Evolutionary conservation across 257 asterid species (phyloP).

Genomic region (Parsonsia alboflavescens): DNA sequence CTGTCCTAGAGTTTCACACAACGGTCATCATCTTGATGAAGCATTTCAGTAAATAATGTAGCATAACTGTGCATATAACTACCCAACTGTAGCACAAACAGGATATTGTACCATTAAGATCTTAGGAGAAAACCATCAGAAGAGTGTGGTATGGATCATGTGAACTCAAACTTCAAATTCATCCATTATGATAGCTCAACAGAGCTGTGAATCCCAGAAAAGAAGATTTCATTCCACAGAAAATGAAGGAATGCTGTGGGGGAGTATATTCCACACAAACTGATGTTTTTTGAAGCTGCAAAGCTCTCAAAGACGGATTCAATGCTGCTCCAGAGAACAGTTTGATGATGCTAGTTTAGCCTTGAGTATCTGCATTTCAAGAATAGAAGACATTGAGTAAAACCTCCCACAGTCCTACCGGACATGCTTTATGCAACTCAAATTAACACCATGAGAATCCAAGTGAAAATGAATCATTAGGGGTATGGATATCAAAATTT

Average conservation of each 20-base stretch:
- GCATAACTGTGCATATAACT: not conserved
- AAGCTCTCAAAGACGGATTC: not conserved
- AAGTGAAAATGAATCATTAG: too few relatives aligned
- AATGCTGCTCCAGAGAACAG: not conserved
- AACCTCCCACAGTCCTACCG: not conserved
- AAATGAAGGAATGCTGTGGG: not conserved
- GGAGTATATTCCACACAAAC: not conserved
- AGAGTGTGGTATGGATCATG: not conserved
- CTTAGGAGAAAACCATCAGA: not conserved
- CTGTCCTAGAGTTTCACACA: not conserved
- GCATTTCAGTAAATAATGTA: not conserved
- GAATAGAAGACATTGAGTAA: not conserved
- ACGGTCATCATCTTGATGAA: too few relatives aligned
- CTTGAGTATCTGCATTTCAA: not conserved
- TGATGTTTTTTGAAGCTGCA: not conserved
- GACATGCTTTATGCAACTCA: not conserved
- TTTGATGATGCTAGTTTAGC: not conserved
- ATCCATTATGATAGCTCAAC: not conserved
- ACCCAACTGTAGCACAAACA: not conserved
- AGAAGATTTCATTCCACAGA: not conserved
- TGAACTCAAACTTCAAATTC: not conserved
- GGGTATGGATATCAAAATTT: too few relatives aligned
- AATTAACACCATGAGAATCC: not conserved
- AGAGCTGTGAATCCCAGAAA: not conserved
- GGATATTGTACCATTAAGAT: not conserved